Evolutionary conservation across 179 eudicot species (phyloP).

Genomic region (Dionaea muscipula): DNA sequence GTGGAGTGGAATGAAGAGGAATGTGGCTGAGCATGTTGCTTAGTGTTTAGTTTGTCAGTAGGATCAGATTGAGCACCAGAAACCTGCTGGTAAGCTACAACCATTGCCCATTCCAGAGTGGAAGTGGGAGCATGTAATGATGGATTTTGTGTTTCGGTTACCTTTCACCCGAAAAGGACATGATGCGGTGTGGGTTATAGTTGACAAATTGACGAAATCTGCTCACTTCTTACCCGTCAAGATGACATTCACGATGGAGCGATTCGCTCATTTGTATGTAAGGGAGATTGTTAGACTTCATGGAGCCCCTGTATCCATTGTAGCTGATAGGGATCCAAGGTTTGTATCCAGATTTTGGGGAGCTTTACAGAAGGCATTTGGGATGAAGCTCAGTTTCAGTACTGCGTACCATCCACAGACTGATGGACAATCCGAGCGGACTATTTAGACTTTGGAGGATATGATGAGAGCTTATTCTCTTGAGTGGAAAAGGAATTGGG

Average conservation of each 20-base stretch:
- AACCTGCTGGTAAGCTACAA: background rate
- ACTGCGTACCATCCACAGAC: conserved; percentile 7
- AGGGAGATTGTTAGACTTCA: background rate
- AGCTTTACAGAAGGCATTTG: background rate
- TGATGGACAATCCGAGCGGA: conserved; percentile 7
- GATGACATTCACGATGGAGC: background rate
- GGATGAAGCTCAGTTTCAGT: background rate
- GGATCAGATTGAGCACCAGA: conserved; percentile 2
- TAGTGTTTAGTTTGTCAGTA: conserved; percentile 4
- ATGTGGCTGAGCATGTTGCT: background rate
- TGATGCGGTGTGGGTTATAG: background rate
- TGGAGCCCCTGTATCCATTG: conserved; percentile 1
- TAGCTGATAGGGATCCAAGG: conserved; percentile 5
- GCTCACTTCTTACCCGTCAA: conserved; percentile 1
- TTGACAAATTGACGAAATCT: conserved; percentile 6
- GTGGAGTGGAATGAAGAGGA: conserved; percentile 10
- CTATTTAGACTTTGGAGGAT: conserved; percentile 9
- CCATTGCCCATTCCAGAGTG: conserved; percentile 3
- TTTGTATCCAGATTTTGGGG: background rate
- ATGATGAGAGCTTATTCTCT: background rate
- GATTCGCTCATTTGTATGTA: background rate
- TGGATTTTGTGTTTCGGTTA: conserved; percentile 5
- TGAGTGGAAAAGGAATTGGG: background rate
- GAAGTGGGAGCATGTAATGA: conserved; percentile 6
- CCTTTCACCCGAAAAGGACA: background rate